Evolutionary conservation across 192 early-diverging fungal genomes (phyloP), one percentile per base, ranked within the genome.

Genomic region (Oehlia diaphana): DNA sequence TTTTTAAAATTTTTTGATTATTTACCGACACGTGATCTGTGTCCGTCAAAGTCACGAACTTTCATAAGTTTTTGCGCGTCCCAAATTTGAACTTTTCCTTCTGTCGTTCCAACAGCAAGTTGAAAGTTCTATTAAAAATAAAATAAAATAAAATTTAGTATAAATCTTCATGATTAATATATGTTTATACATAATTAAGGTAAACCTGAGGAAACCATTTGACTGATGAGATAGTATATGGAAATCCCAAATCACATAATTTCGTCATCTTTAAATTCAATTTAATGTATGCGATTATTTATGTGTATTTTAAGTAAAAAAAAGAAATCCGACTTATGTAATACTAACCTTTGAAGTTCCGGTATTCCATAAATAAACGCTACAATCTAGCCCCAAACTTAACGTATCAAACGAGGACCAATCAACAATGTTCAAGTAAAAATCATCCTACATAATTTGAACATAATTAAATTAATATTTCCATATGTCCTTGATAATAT

Each of bases 401-500:
- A 99, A 82, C 12, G 90, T 82, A 83, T 98, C 90, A 14, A 84
- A 85, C 3, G 87, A 76, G n/a, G 92, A 93, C 98, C 98, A 99
- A 84, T 99, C 98, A 21, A 99, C 90, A 67, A 99, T 81, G 74
- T 98, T 98, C 44, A 99, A 86, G 80, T 99, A 99, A 82, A 94
- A 99, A 83, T 99, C 96, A 82, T 98, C 97, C 87, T 92, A 77
- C 6, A 65, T 82, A 86, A 10, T 47, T 7, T 47, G 23, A 58
- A 33, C 53, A 70, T 37, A 9, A 71, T 21, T 47, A 49, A 9
- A 66, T 13, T 3, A 66, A 62, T 19, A 73, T 73, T 28, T 7
- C 0, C 33, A 50, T 61, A n/a, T 23, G 14, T 4, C 2, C 12
- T 4, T 44, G n/a, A 37, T 31, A 8, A 16, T 13, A 72, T 72